phyloP scores from a whole-genome alignment of 441 rosid species.

The Croton setiger region DNA sequence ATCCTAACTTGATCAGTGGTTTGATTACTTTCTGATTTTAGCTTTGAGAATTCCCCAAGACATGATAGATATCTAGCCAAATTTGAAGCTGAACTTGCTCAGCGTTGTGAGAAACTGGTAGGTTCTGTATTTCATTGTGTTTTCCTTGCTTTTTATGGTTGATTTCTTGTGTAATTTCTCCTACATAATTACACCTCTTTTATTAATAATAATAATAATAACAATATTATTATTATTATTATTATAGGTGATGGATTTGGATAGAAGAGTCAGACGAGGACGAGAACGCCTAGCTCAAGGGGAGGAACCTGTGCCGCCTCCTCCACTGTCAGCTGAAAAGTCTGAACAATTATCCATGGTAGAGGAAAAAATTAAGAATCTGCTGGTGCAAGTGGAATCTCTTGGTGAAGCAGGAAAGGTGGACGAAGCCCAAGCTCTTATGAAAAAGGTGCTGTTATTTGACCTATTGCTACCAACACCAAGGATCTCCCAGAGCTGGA shows the following conservation, averaged over 20 bases:
- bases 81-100: constrained; percentile 93
- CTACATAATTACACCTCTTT: background rate
- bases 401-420: constrained; percentile 99
- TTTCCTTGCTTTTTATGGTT: constrained; percentile 7
- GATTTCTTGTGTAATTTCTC: background rate
- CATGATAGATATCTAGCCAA: constrained; percentile 66
- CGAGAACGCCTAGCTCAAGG: constrained; percentile 92
- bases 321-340: constrained; percentile 73
- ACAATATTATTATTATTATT: too few species aligned
- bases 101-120: constrained; percentile 93
- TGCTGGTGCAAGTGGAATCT: constrained; percentile 91
- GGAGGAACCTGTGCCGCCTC: constrained; percentile 69
- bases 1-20: constrained; percentile 17
- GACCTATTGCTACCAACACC: background rate
- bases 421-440: constrained; percentile 98
- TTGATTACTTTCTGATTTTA: constrained; percentile 32
- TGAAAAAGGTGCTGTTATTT: constrained; percentile 72
- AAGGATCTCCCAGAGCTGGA: background rate
- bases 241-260: constrained; percentile 85
- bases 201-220: too few species aligned
- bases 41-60: constrained; percentile 90
- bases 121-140: constrained; percentile 14
- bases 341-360: constrained; percentile 74
- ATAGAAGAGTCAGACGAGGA: constrained; percentile 94
- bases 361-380: constrained; percentile 89